Percentiles rank a stretch among this genome's conserved stretches.
Conservation (phyloP, 768 basidiomycete species). For the Leccinum longicurvipes region DNA sequence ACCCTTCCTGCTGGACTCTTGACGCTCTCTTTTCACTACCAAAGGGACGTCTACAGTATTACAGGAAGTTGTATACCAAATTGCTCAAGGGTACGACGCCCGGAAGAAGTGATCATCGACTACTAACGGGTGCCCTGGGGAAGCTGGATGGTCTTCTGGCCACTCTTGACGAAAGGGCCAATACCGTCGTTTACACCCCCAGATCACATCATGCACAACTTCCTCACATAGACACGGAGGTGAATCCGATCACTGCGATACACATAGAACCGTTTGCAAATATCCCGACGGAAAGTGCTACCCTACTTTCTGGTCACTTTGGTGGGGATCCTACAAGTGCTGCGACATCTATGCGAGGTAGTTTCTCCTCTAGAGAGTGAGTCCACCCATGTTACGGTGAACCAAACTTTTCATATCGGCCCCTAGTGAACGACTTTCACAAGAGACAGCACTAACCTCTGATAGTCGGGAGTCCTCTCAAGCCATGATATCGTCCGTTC, state of each 20-base stretch:
- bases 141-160: constrained; percentile 73
- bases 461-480: constrained; percentile 50
- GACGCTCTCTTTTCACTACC: constrained; percentile 89
- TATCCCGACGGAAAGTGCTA: background rate
- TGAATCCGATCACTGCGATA: background rate
- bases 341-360: constrained; percentile 49
- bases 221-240: background rate
- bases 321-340: constrained; percentile 38
- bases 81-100: constrained; percentile 83
- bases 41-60: constrained; percentile 81
- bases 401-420: constrained; percentile 6
- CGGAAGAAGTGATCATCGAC: constrained; percentile 80
- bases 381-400: constrained; percentile 18
- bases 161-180: constrained; percentile 58
- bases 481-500: constrained; percentile 53
- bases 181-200: constrained; percentile 27
- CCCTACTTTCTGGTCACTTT: constrained; percentile 23
- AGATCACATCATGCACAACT: background rate
- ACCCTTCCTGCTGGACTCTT: constrained; percentile 67
- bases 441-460: constrained; percentile 56
- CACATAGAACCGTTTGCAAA: background rate
- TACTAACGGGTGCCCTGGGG: constrained; percentile 77
- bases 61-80: constrained; percentile 83
- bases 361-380: constrained; percentile 56
- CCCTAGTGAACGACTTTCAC: constrained; percentile 55